These are phyloP conservation scores for Candida takata DNA, from an alignment of 805 yeast species.

Conservation along the genomic window DNA sequence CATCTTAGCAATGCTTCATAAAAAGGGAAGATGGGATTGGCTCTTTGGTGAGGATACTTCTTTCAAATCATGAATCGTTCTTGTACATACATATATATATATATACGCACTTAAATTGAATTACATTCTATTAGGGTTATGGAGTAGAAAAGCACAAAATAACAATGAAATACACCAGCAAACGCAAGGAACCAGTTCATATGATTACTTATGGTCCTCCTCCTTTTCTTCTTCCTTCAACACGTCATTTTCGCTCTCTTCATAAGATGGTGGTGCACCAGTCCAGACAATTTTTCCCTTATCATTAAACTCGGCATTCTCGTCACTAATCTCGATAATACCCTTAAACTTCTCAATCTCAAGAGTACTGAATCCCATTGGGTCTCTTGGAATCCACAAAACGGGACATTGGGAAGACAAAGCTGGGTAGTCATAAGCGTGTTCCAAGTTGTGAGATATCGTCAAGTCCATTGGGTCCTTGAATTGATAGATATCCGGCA, in stretches of 20 bases:
- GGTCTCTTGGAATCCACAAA: conserved; percentile 92
- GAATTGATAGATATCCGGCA: conserved; percentile 56
- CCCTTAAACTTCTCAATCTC: conserved; percentile 51
- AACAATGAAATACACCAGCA: too few species aligned
- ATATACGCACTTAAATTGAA: too few species aligned
- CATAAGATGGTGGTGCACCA: conserved; percentile 44
- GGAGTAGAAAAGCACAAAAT: too few species aligned
- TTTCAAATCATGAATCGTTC: conserved; percentile 1
- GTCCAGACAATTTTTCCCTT: conserved; percentile 41
- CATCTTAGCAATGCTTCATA: conserved; percentile 89
- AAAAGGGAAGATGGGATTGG: conserved; percentile 92
- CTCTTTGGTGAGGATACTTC: conserved; percentile 29
- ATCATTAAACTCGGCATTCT: conserved; percentile 51
- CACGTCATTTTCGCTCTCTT: conserved; percentile 6
- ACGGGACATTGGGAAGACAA: conserved; percentile 60
- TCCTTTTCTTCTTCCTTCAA: too few species aligned
- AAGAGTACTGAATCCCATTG: conserved; percentile 66
- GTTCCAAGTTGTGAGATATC: conserved; percentile 34
- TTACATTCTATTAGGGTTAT: too few species aligned
- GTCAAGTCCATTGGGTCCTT: conserved; percentile 35
- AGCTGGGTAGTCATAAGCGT: conserved; percentile 75
- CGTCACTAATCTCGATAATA: conserved; percentile 59
- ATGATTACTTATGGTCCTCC: too few species aligned
- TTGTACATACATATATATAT: not conserved
- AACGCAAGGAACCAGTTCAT: too few species aligned